Conservation (phyloP, 805 yeast species). For the Suhomyces sp. region DNA sequence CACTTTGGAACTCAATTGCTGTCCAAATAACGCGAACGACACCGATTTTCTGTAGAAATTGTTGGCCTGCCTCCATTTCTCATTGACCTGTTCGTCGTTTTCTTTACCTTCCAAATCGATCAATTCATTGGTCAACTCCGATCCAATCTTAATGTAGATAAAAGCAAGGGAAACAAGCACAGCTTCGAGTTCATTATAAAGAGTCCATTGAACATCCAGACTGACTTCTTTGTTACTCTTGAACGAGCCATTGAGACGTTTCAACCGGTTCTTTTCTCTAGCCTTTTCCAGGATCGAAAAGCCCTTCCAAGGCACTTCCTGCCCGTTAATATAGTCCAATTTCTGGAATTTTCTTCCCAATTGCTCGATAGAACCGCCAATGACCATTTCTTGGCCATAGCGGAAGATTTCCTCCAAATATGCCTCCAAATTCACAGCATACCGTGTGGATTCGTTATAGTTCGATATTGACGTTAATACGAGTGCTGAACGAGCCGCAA, state of each 20-base stretch:
- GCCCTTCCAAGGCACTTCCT: constrained; percentile 1
- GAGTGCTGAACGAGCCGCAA: not conserved
- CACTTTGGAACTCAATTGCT: not conserved
- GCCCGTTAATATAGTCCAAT: not conserved
- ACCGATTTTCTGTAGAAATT: constrained; percentile 32
- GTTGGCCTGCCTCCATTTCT: constrained; percentile 33
- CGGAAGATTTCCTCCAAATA: constrained; percentile 27
- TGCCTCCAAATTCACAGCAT: constrained; percentile 32
- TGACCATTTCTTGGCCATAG: not conserved
- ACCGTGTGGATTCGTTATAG: constrained; percentile 29
- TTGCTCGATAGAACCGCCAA: not conserved
- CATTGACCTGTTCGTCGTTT: constrained; percentile 8
- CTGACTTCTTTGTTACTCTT: not conserved
- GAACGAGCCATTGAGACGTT: not conserved
- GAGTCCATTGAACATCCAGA: constrained; percentile 24
- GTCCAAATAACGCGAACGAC: constrained; percentile 27
- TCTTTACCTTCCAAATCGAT: constrained; percentile 23
- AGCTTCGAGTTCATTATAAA: constrained; percentile 31
- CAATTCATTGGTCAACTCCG: constrained; percentile 35
- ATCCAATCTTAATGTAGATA: constrained; percentile 32
- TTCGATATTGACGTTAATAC: constrained; percentile 3
- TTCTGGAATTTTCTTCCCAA: not conserved
- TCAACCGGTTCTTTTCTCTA: not conserved
- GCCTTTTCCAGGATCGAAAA: not conserved
- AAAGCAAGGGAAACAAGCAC: constrained; percentile 25